Conservation (phyloP, 768 basidiomycete genomes). For the Termitomyces sp. region DNA sequence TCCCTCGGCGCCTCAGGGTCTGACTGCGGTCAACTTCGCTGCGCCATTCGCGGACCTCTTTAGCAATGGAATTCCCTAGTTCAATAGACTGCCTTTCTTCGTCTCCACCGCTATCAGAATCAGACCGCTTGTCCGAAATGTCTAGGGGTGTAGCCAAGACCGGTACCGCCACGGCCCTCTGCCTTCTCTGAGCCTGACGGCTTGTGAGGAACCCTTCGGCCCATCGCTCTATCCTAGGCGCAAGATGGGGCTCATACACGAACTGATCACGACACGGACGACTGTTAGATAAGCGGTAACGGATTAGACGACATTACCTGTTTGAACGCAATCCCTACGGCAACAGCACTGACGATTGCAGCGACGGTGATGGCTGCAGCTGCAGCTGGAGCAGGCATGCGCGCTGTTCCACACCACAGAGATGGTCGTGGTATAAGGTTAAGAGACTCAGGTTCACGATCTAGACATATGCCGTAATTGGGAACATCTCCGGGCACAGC, state of each 20-base stretch:
- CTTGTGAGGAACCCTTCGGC: constrained; percentile 33
- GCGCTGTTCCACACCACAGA: neutral
- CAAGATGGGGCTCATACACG: constrained; percentile 68
- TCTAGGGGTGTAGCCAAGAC: constrained; percentile 17
- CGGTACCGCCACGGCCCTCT: constrained; percentile 19
- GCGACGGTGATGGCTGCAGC: constrained; percentile 14
- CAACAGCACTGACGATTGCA: constrained; percentile 13
- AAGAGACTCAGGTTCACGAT: neutral
- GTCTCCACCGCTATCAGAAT: constrained; percentile 16
- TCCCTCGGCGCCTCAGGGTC: constrained; percentile 29
- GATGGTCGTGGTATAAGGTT: constrained; percentile 8
- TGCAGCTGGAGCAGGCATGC: constrained; percentile 19
- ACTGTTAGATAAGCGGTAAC: neutral
- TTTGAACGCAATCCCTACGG: constrained; percentile 14
- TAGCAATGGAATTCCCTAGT: constrained; percentile 48
- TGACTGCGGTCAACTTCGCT: constrained; percentile 32
- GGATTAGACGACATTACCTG: constrained; percentile 10
- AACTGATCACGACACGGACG: constrained; percentile 34
- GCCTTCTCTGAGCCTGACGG: constrained; percentile 27
- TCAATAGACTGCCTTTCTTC: constrained; percentile 31
- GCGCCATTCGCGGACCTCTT: constrained; percentile 53
- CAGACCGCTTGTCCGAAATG: constrained; percentile 21
- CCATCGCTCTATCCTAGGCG: constrained; percentile 53
- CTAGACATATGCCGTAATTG: neutral
- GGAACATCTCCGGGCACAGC: constrained; percentile 4